A percentile compares a stretch with the other conserved stretches of the same genome.
Evolutionary conservation across 1,139 yeast genomes (phyloP).

Genomic region (Geotrichum histeridarum): DNA sequence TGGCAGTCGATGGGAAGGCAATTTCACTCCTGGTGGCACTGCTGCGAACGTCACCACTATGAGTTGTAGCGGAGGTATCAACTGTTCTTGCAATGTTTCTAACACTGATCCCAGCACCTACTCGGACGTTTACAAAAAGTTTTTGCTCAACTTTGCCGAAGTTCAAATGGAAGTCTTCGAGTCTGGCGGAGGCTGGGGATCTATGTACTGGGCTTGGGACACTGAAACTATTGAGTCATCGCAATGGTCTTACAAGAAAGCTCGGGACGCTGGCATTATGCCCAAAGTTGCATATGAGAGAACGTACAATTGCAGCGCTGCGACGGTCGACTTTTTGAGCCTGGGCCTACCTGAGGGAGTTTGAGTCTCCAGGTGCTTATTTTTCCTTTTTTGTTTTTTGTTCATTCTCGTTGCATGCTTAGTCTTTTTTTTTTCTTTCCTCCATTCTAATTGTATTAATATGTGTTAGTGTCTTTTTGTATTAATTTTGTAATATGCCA

Average conservation of each 20-base stretch:
- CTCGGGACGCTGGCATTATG: conserved; percentile 31
- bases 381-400: not conserved
- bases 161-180: conserved; percentile 37
- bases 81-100: conserved; percentile 33
- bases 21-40: conserved; percentile 26
- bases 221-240: conserved; percentile 32
- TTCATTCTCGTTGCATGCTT: not conserved
- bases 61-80: conserved; percentile 28
- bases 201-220: conserved; percentile 39
- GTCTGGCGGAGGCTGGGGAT: conserved; percentile 36
- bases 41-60: conserved; percentile 26
- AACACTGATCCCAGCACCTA: conserved; percentile 31
- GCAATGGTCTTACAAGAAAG: conserved; percentile 38
- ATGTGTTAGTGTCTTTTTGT: too few species aligned
- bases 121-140: conserved; percentile 30
- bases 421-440: too few species aligned
- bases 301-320: conserved; percentile 28
- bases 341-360: conserved; percentile 33
- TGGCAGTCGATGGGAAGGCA: conserved; percentile 77
- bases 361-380: not conserved
- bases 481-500: too few species aligned
- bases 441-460: too few species aligned
- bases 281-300: conserved; percentile 35
- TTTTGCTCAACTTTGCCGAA: conserved; percentile 34
- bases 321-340: conserved; percentile 28